Evolutionary conservation across 495 filamentous ascomycete genomes (phyloP), one percentile per base, ranked within the genome.

Genomic region (Elasticomyces elasticus): DNA sequence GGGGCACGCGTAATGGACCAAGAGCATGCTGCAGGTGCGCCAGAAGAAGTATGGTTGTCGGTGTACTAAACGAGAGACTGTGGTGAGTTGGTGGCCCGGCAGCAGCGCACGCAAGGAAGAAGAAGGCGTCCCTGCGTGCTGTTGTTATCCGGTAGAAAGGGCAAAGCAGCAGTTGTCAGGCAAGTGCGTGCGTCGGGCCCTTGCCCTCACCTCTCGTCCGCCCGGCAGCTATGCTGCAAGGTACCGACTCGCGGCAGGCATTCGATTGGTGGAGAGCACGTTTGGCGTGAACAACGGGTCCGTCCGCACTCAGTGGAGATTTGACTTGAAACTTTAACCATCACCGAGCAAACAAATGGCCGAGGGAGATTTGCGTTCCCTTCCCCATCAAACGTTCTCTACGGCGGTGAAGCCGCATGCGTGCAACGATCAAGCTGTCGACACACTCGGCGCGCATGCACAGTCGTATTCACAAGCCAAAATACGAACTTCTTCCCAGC

Each of bases 11-110:
- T 27, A 9, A 45, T 45, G 19, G 20, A 45, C 24, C 45, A 27
- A 6, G 45, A 30, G 45, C 45, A 49, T 49, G 45, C 27, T 49
- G 45, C 27, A 49, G 45, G 45, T 49, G 28, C 45, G 45, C 45
- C 24, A 17, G 27, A 28, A 31, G 25, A 13, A 13, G 45, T 49
- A 15, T 2, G 19, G 25, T 45, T 28, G 23, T 28, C 23, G 45
- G 28, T 27, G 45, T 15, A 2, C 5, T 45, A 4, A 45, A 45
- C 6, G 42, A 45, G 24, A 23, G 42, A 24, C 20, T 45, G 3
- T 17, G 35, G 35, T 33, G 30, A 17, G 13, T 5, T 40, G 35
- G 35, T 17, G 35, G 19, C 13, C 4, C 19, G 35, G 12, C 35
- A 40, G 35, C 35, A 40, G 35, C 35, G 35, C 4, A 15, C 35